Evolutionary conservation across 192 early-diverging fungal genomes (phyloP).

Genomic region (Lobulomyces angularis): DNA sequence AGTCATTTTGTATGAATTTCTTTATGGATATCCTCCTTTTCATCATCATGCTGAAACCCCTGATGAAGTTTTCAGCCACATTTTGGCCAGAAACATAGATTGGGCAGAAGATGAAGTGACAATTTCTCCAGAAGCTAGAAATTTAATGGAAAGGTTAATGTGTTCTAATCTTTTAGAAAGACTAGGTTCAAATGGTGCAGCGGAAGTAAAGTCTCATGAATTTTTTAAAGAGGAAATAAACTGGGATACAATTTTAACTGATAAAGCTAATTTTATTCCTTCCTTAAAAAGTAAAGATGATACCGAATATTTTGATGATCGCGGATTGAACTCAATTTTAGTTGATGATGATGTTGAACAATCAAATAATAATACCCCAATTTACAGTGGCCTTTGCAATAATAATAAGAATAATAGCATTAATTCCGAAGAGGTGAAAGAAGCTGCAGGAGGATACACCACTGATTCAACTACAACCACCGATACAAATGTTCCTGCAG

Average conservation of each 20-base stretch:
- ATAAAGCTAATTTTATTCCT: slow-evolving; percentile 73
- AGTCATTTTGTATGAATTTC: slow-evolving; percentile 78
- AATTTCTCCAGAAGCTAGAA: slow-evolving; percentile 55
- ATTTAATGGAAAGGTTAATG: slow-evolving; percentile 69
- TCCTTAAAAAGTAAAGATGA: slow-evolving; percentile 63
- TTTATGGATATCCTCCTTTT: slow-evolving; percentile 73
- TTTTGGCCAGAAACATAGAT: slow-evolving; percentile 58
- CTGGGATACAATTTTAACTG: slow-evolving; percentile 51
- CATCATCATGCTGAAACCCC: slow-evolving; percentile 64
- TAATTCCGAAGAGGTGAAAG: slow-evolving; percentile 1
- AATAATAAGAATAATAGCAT: slow-evolving; percentile 1
- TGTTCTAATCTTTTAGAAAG: slow-evolving; percentile 47
- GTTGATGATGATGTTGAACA: not conserved
- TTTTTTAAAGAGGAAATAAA: slow-evolving; percentile 57
- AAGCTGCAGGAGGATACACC: not conserved
- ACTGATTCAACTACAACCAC: not conserved
- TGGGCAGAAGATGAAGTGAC: slow-evolving; percentile 62
- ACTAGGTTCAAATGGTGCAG: slow-evolving; percentile 58
- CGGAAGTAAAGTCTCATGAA: slow-evolving; percentile 63
- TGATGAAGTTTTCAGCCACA: slow-evolving; percentile 72
- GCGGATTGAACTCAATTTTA: slow-evolving; percentile 46
- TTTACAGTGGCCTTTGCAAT: slow-evolving; percentile 5
- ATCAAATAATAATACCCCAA: slow-evolving; percentile 1
- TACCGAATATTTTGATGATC: slow-evolving; percentile 86
- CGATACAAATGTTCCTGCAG: slow-evolving; percentile 10